Base-by-base conservation (phyloP, 2,329 filamentous ascomycete genomes). In the Trichoderma guizhouense region DNA sequence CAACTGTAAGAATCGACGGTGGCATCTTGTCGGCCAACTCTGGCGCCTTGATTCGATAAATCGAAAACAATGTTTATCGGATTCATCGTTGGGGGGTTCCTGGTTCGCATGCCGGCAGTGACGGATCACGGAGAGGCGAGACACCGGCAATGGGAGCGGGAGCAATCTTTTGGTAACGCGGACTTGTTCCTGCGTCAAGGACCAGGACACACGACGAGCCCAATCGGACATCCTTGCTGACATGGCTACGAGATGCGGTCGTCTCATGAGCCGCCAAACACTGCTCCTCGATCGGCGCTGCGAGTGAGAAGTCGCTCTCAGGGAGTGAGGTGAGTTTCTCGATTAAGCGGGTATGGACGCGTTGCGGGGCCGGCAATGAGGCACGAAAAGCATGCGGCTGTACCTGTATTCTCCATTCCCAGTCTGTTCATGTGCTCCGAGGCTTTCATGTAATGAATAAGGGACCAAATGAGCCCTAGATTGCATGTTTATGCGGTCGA, bases 191-290 rank as follows among this genome's bases (percentile, higher is more conserved):
- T 69, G 57, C 55, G 47, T 64, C 58, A 55, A 64, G 30, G 58
- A 24, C 68, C 39, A 57, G 39, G 34, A 28, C 30, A 24, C 43
- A 32, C 30, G 34, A 51, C 36, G 63, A 32, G 43, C 24, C 64
- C 64, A 69, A 72, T 69, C 30, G 15, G 65, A 58, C 18, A 43
- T 53, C 47, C 55, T 32, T 53, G 53, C 51, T 26, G 26, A 28
- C 47, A 65, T 65, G 66, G 71, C 51, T 61, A 9, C 60, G 7
- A 65, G 57, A 70, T 70, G 71, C 36, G 66, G 71, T 32, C 71
- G 71, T 72, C 71, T 72, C 71, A 72, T 70, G 71, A 72, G 71
- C 66, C 71, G 71, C 66, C 71, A 60, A 60, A 65, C 26, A 43
- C 43, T 24, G 14, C 55, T 67, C 32, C 57, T 60, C 64, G 47